These are phyloP conservation scores for Taphrina populina DNA, from an alignment of 1,139 yeast genomes.

Conservation along the genomic window DNA sequence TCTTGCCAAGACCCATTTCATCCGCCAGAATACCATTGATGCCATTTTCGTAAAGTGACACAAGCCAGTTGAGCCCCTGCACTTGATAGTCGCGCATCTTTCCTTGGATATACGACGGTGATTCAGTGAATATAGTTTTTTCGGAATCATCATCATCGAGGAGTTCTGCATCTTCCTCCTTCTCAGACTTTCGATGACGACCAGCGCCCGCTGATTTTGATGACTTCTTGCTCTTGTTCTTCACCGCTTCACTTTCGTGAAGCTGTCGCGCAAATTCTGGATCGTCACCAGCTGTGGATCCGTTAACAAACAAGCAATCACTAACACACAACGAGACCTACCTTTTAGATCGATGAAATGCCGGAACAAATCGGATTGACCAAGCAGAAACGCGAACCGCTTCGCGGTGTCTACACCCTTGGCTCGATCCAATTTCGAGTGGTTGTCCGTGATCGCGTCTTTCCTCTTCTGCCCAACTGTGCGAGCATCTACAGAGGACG, in stretches of 20 bases:
- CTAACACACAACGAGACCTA: constrained; percentile 45
- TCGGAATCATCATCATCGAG: constrained; percentile 59
- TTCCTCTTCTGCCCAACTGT: constrained; percentile 23
- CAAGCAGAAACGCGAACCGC: constrained; percentile 76
- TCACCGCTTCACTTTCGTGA: constrained; percentile 55
- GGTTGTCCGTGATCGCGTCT: constrained; percentile 27
- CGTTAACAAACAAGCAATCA: background rate
- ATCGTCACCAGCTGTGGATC: constrained; percentile 49
- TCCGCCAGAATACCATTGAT: constrained; percentile 97
- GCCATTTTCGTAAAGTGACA: constrained; percentile 94
- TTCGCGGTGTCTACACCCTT: constrained; percentile 64
- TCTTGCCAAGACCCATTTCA: constrained; percentile 98
- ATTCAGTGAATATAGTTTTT: constrained; percentile 67
- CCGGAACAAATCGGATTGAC: constrained; percentile 71
- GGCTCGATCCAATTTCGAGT: constrained; percentile 13
- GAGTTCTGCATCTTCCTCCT: constrained; percentile 89
- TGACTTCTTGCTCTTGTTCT: constrained; percentile 37
- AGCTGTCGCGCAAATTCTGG: constrained; percentile 60
- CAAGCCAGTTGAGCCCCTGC: constrained; percentile 96
- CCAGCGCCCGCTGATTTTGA: constrained; percentile 42
- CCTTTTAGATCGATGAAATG: constrained; percentile 85
- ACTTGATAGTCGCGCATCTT: constrained; percentile 92
- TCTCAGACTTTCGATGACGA: constrained; percentile 46
- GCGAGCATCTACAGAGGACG: constrained; percentile 20
- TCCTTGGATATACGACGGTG: constrained; percentile 73